Base-by-base conservation (phyloP, 2,329 filamentous ascomycete genomes). In the Phoma sp. region DNA sequence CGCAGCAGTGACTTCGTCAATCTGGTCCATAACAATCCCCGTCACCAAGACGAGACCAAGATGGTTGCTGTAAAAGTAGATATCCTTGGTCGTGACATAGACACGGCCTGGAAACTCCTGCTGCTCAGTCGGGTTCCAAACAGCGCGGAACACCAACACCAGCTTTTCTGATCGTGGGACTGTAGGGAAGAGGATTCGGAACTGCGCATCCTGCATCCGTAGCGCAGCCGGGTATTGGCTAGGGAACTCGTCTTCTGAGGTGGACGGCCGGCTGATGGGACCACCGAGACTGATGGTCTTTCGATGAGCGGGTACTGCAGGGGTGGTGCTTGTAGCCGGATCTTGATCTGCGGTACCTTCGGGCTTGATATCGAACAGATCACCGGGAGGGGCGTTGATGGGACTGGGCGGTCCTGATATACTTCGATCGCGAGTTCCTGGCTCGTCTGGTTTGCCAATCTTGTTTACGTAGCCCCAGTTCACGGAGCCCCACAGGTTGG, bases 51-150 rank as follows among this genome's bases (percentile, higher is more conserved):
- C 89, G 5, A 99, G 83, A 5, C 95, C 95, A 72, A 97, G 87
- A 69, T 97, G 91, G 68, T 98, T 90, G 65, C 93, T 96, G 76
- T 97, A 99, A 71, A 99, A 98, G 74, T 96, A 98, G 72, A 99
- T 87, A 60, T 93, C 90, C 57, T 89, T 87, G 0, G 88, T 83
- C 0, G 93, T 98, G 55, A 96, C 87, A 72, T 96, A 99, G 20
- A 96, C 87, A 47, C 95, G 86, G 1, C 95, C 88, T 7, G 88
- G 88, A 55, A 98, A 91, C 56, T 90, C 87, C 74, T 90, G 88
- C 62, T 87, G 84, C 47, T 90, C 87, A 61, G 87, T 89, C 1
- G 87, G 86, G 65, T 86, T 89, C 92, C 95, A 99, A 0, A 92
- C 91, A 14, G 93, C 93, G 38, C 93, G 86, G 77, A 98, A 98